These are phyloP conservation scores for Fusarium metavorans DNA, from an alignment of 2,329 filamentous ascomycete species.

Conservation along the genomic window DNA sequence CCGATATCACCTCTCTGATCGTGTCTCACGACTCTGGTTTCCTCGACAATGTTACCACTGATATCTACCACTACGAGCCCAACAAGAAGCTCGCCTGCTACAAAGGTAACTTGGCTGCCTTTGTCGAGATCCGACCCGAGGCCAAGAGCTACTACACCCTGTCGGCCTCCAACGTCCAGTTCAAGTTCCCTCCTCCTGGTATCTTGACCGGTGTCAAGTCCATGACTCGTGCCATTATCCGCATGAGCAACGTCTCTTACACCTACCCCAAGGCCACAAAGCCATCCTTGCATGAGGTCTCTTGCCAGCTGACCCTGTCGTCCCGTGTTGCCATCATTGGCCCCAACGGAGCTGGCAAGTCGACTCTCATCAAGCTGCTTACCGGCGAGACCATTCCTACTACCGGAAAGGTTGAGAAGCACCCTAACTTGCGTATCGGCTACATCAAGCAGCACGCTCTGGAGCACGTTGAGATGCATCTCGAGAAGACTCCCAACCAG, in stretches of 20 bases:
- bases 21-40: constrained; percentile 99
- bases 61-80: constrained; percentile 98
- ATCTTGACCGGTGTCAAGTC: constrained; percentile 97
- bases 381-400: constrained; percentile 92
- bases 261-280: constrained; percentile 92
- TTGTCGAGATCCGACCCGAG: constrained; percentile 91
- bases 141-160: constrained; percentile 99
- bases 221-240: constrained; percentile 90
- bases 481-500: constrained; percentile 99
- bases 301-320: constrained; percentile 88
- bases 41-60: constrained; percentile 96
- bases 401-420: constrained; percentile 91
- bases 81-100: constrained; percentile 93
- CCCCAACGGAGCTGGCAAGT: constrained; percentile 97
- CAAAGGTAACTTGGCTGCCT: constrained; percentile 84
- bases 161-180: constrained; percentile 87
- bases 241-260: constrained; percentile 92
- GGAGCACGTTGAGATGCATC: constrained; percentile 99
- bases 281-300: constrained; percentile 87
- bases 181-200: constrained; percentile 97
- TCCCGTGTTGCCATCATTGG: constrained; percentile 97
- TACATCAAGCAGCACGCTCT: constrained; percentile 99
- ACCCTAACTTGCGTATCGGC: constrained; percentile 97
- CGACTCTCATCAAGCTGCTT: constrained; percentile 95
- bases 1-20: constrained; percentile 96